Evolutionary conservation across 2,329 filamentous ascomycete genomes (phyloP).

Genomic region (Calonectria henricotiae): DNA sequence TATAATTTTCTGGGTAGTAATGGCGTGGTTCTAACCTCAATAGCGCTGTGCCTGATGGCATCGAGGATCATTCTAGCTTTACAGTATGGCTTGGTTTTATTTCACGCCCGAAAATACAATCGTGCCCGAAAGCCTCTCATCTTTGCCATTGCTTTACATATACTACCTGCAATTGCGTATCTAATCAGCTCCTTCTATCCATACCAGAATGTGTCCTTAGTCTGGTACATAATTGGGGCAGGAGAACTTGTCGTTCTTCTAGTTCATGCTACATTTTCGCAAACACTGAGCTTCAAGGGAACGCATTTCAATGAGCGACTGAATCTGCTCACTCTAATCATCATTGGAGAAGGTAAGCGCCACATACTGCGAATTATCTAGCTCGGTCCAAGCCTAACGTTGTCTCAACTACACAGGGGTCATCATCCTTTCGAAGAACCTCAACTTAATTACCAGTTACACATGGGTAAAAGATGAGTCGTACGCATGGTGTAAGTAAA

Average conservation of each 20-base stretch:
- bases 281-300: constrained; percentile 32
- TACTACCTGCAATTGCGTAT: constrained; percentile 15
- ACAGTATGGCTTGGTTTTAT: constrained; percentile 23
- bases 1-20: not conserved
- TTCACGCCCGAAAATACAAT: constrained; percentile 16
- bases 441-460: constrained; percentile 25
- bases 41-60: constrained; percentile 16
- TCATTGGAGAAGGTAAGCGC: constrained; percentile 32
- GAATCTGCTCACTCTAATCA: constrained; percentile 34
- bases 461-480: constrained; percentile 23
- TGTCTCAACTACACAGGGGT: not conserved
- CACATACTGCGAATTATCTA: not conserved
- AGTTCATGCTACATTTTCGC: constrained; percentile 12
- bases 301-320: constrained; percentile 35
- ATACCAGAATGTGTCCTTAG: not conserved
- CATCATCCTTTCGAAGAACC: constrained; percentile 33
- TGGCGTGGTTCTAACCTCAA: not conserved
- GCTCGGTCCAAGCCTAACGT: not conserved
- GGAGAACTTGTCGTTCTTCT: constrained; percentile 29
- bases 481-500: constrained; percentile 22
- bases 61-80: constrained; percentile 28
- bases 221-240: constrained; percentile 24
- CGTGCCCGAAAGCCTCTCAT: constrained; percentile 13
- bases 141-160: constrained; percentile 16
- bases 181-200: not conserved